Evolutionary conservation across 1,284 basidiomycete genomes (phyloP).

Genomic region (Chalciporus sp.): DNA sequence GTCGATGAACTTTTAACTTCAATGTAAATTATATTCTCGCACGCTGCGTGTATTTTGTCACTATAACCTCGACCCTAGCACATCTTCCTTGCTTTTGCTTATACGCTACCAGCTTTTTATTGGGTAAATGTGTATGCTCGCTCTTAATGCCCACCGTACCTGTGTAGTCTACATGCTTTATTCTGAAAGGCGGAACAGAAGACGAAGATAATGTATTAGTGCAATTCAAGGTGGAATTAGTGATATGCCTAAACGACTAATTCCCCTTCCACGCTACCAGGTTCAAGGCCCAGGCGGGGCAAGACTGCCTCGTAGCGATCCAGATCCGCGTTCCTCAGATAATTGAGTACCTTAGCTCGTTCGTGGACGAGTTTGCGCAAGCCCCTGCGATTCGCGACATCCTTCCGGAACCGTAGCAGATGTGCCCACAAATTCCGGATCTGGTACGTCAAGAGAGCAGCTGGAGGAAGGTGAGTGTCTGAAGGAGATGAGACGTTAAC

Average conservation of each 20-base stretch:
- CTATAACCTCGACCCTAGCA: slow-evolving; percentile 3
- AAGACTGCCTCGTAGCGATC: slow-evolving; percentile 78
- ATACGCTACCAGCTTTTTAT: slow-evolving; percentile 25
- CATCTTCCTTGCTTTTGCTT: background rate
- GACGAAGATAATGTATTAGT: background rate
- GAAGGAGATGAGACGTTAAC: slow-evolving; percentile 3
- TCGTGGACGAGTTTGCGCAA: slow-evolving; percentile 80
- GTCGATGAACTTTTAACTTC: slow-evolving; percentile 1
- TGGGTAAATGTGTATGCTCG: slow-evolving; percentile 4
- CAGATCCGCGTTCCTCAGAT: slow-evolving; percentile 69
- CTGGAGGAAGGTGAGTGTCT: slow-evolving; percentile 42
- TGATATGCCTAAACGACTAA: slow-evolving; percentile 53
- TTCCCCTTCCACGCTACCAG: slow-evolving; percentile 87
- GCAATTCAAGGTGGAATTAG: too few relatives aligned
- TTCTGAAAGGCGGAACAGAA: background rate
- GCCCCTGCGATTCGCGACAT: slow-evolving; percentile 76
- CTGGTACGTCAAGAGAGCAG: slow-evolving; percentile 83
- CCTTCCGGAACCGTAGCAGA: slow-evolving; percentile 68
- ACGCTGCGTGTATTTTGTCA: slow-evolving; percentile 18
- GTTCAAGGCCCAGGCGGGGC: slow-evolving; percentile 76
- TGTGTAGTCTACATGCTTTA: background rate
- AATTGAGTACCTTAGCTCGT: slow-evolving; percentile 82
- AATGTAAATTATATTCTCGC: slow-evolving; percentile 24
- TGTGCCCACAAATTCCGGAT: slow-evolving; percentile 86
- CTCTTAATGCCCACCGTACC: slow-evolving; percentile 14